These are phyloP conservation scores for Pseudogymnoascus sp. DNA, from an alignment of 2,329 filamentous ascomycete species.

Conservation along the genomic window DNA sequence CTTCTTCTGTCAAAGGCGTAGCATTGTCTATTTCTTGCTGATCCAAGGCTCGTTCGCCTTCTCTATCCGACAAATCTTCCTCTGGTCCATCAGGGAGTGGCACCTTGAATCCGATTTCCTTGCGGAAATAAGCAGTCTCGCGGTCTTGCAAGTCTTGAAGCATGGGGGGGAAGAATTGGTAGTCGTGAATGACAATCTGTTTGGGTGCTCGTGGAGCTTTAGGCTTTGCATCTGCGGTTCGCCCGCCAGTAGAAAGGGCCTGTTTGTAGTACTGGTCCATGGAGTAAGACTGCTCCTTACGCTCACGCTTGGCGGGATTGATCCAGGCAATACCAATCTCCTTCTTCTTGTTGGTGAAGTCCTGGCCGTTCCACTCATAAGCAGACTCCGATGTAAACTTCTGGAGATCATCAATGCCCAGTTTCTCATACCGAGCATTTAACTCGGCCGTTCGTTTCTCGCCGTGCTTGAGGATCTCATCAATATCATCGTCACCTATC, in stretches of 20 bases:
- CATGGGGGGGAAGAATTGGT: conserved; percentile 86
- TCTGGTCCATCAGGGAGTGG: conserved; percentile 83
- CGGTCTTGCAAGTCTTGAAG: conserved; percentile 88
- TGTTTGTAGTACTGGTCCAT: conserved; percentile 98
- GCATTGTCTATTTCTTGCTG: conserved; percentile 93
- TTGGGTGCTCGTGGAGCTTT: conserved; percentile 94
- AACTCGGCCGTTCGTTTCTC: conserved; percentile 84
- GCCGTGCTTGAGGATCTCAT: conserved; percentile 76
- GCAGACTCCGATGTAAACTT: conserved; percentile 97
- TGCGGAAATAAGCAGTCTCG: conserved; percentile 91
- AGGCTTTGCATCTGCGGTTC: conserved; percentile 77
- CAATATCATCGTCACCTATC: conserved; percentile 82
- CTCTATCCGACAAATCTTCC: conserved; percentile 75
- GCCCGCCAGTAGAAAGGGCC: conserved; percentile 71
- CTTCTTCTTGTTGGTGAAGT: conserved; percentile 86
- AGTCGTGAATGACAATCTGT: conserved; percentile 86
- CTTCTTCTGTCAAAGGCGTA: conserved; percentile 77
- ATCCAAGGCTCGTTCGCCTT: conserved; percentile 78
- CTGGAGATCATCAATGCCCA: conserved; percentile 92
- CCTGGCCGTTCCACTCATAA: conserved; percentile 98
- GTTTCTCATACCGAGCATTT: conserved; percentile 90
- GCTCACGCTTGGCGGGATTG: conserved; percentile 94
- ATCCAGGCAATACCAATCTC: conserved; percentile 94
- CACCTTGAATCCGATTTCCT: conserved; percentile 93
- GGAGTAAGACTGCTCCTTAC: conserved; percentile 95